Evolutionary conservation across 2,329 filamentous ascomycete genomes (phyloP).

Genomic region (Periconia macrospinosa): DNA sequence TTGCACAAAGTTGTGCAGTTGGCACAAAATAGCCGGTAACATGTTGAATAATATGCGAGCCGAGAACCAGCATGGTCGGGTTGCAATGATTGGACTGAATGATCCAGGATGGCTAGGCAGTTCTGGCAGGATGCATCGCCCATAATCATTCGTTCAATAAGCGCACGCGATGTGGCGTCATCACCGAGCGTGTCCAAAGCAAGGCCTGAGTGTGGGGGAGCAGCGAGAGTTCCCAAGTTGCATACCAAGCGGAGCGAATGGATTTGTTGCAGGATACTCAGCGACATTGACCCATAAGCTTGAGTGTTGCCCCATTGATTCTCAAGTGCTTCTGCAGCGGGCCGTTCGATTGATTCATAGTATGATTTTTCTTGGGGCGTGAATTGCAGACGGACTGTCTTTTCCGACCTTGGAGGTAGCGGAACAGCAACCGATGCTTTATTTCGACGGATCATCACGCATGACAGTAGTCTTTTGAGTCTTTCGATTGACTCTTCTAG

Average conservation of each 20-base stretch:
- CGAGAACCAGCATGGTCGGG: too few species aligned
- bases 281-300: conserved; percentile 20
- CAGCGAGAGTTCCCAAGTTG: conserved; percentile 50
- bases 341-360: conserved; percentile 33
- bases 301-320: conserved; percentile 26
- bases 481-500: conserved; percentile 41
- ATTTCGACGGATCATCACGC: conserved; percentile 46
- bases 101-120: too few species aligned
- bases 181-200: too few species aligned
- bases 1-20: too few species aligned
- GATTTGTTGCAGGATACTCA: conserved; percentile 51
- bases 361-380: conserved; percentile 33
- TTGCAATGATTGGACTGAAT: too few species aligned
- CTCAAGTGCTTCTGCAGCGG: conserved; percentile 15
- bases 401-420: conserved; percentile 43
- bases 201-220: too few species aligned
- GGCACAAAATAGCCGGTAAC: too few species aligned
- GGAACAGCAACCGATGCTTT: conserved; percentile 44
- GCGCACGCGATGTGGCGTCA: too few species aligned
- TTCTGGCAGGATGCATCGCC: too few species aligned
- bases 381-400: conserved; percentile 40
- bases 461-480: conserved; percentile 44
- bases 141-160: too few species aligned
- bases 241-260: conserved; percentile 52
- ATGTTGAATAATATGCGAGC: too few species aligned